Percentiles rank a stretch among this genome's conserved stretches.
These are phyloP conservation scores for Pseudogymnoascus sp. DNA, from an alignment of 2,329 filamentous ascomycete species.

Conservation along the genomic window DNA sequence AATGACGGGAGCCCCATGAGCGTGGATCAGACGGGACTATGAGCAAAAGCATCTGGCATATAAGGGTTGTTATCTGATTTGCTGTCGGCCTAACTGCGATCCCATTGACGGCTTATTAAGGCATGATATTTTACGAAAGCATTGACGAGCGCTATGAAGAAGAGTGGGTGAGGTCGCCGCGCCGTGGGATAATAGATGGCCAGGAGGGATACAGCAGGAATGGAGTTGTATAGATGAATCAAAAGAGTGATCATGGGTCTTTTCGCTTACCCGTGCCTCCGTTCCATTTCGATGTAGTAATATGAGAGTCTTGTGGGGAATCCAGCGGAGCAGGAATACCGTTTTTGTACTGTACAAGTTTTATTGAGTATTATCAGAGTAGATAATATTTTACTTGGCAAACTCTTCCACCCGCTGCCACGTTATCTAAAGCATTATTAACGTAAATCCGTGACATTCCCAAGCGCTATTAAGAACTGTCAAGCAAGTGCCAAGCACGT, in stretches of 20 bases:
- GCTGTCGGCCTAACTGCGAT: not conserved
- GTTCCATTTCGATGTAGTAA: not conserved
- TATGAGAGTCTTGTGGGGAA: not conserved
- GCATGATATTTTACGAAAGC: conserved; percentile 9
- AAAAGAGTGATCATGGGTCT: conserved; percentile 8
- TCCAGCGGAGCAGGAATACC: not conserved
- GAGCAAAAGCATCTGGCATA: conserved; percentile 6
- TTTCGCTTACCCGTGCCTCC: not conserved
- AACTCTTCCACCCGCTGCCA: not conserved
- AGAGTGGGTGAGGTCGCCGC: conserved; percentile 1
- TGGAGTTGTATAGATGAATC: conserved; percentile 8
- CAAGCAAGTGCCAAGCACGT: not conserved
- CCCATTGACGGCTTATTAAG: conserved; percentile 1
- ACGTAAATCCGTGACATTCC: not conserved
- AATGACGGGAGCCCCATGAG: conserved; percentile 29
- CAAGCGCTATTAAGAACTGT: not conserved
- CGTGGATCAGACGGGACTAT: conserved; percentile 18
- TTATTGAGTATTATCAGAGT: not conserved
- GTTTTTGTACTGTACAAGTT: not conserved
- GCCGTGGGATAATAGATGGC: conserved; percentile 8
- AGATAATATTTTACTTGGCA: not conserved
- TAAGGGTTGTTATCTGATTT: conserved; percentile 7
- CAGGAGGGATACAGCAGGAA: conserved; percentile 1
- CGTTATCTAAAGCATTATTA: not conserved
- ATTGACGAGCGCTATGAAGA: conserved; percentile 6